A percentile compares a stretch with the other conserved stretches of the same genome.
phyloP scores from a whole-genome alignment of 129 eudicot genomes.

The Centella asiatica region DNA sequence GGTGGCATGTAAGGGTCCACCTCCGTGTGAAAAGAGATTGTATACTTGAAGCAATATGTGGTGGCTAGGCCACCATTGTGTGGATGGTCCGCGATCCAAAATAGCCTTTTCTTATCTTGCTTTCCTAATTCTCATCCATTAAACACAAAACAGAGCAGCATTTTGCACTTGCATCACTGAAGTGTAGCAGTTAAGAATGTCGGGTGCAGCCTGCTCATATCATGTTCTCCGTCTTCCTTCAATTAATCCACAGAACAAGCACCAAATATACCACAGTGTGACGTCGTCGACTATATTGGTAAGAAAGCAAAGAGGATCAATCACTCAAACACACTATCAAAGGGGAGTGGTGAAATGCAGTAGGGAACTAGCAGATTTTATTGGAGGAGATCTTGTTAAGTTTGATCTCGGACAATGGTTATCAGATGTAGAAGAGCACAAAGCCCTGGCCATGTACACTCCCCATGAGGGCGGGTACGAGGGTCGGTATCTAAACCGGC shows the following conservation, averaged over 20 bases:
- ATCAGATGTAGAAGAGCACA: slow-evolving; percentile 82
- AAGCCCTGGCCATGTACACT: slow-evolving; percentile 75
- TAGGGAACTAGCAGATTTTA: slow-evolving; percentile 47
- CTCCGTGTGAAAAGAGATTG: neutral
- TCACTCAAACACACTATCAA: slow-evolving; percentile 8
- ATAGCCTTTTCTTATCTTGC: slow-evolving; percentile 38
- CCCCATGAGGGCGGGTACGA: slow-evolving; percentile 97
- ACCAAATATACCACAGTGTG: neutral
- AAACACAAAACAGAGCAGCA: slow-evolving; percentile 6
- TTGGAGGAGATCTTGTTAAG: slow-evolving; percentile 91
- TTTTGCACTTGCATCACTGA: slow-evolving; percentile 5
- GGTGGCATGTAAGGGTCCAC: slow-evolving; percentile 10
- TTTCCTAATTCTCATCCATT: slow-evolving; percentile 32
- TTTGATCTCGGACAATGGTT: slow-evolving; percentile 76
- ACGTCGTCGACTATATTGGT: slow-evolving; percentile 1
- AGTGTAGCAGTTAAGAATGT: slow-evolving; percentile 13
- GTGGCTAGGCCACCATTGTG: neutral
- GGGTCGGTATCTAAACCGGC: slow-evolving; percentile 74
- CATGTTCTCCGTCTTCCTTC: slow-evolving; percentile 36
- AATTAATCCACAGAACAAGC: slow-evolving; percentile 13
- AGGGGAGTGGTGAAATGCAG: slow-evolving; percentile 37
- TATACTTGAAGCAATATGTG: neutral
- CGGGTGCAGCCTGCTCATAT: slow-evolving; percentile 37
- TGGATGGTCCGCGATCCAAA: neutral
- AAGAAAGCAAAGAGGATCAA: slow-evolving; percentile 10